phyloP scores from a whole-genome alignment of 768 basidiomycete species.

The Trametes punicea region DNA sequence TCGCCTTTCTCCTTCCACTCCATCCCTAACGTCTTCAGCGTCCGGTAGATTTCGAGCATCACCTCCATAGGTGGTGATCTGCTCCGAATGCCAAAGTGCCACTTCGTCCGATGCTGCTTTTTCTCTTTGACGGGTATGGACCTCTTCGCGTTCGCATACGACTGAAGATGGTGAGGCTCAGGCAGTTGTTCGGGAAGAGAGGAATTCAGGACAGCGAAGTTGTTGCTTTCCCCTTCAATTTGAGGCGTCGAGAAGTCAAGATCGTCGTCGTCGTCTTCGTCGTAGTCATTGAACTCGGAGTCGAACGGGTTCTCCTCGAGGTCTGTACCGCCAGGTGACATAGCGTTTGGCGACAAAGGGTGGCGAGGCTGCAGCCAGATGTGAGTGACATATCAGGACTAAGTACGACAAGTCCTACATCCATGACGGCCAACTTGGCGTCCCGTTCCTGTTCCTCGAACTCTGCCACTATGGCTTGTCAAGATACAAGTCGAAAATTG shows the following conservation, averaged over 20 bases:
- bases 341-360: conserved; percentile 58
- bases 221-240: conserved; percentile 48
- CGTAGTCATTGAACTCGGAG: conserved; percentile 57
- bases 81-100: conserved; percentile 98
- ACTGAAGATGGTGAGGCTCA: conserved; percentile 69
- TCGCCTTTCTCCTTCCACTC: conserved; percentile 95
- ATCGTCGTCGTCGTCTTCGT: conserved; percentile 52
- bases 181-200: conserved; percentile 64
- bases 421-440: conserved; percentile 74
- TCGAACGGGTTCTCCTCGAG: conserved; percentile 80
- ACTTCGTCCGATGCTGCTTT: conserved; percentile 79
- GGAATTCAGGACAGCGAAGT: conserved; percentile 87
- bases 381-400: conserved; percentile 2
- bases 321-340: conserved; percentile 58
- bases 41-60: conserved; percentile 97
- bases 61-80: conserved; percentile 97
- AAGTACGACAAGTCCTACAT: conserved; percentile 69
- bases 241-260: conserved; percentile 46
- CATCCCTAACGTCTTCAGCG: conserved; percentile 86
- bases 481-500: conserved; percentile 6
- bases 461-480: conserved; percentile 53
- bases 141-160: conserved; percentile 58
- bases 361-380: conserved; percentile 56
- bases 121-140: conserved; percentile 48
- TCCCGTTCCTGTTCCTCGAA: conserved; percentile 86